phyloP scores from a whole-genome alignment of 2,329 filamentous ascomycete genomes.

The Fusarium sterilihyphosum region DNA sequence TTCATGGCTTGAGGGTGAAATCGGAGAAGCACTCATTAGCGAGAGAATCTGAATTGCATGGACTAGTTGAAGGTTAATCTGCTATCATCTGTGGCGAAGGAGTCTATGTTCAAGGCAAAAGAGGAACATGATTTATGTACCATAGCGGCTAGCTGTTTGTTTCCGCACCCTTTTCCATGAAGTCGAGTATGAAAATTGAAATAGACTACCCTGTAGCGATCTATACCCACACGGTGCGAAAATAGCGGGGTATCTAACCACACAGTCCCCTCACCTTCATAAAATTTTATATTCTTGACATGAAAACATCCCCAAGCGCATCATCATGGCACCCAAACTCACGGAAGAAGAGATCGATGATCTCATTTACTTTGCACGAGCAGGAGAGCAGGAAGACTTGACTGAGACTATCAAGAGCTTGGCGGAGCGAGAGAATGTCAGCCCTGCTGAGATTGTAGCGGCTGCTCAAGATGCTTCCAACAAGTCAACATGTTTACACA shows the following conservation, averaged over 20 bases:
- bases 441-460: conserved; percentile 71
- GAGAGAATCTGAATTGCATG: not conserved
- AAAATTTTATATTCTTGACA: conserved; percentile 45
- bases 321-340: conserved; percentile 62
- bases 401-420: conserved; percentile 66
- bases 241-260: conserved; percentile 46
- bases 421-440: conserved; percentile 67
- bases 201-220: conserved; percentile 36
- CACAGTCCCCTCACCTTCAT: conserved; percentile 54
- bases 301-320: conserved; percentile 20
- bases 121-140: too few species aligned
- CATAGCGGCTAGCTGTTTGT: not conserved
- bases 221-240: conserved; percentile 47
- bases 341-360: conserved; percentile 89
- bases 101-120: too few species aligned
- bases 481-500: conserved; percentile 87
- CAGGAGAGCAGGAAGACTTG: conserved; percentile 79
- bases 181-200: not conserved
- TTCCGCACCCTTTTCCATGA: too few species aligned
- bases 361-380: conserved; percentile 85
- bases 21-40: conserved; percentile 40
- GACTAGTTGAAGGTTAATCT: rapidly evolving
- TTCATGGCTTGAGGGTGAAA: conserved; percentile 59
- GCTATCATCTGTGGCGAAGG: not conserved
- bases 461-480: conserved; percentile 74